Evolutionary conservation across 169 alveolate species (phyloP), one percentile per base, ranked within the genome.

Genomic region (Plasmodium yoelii): DNA sequence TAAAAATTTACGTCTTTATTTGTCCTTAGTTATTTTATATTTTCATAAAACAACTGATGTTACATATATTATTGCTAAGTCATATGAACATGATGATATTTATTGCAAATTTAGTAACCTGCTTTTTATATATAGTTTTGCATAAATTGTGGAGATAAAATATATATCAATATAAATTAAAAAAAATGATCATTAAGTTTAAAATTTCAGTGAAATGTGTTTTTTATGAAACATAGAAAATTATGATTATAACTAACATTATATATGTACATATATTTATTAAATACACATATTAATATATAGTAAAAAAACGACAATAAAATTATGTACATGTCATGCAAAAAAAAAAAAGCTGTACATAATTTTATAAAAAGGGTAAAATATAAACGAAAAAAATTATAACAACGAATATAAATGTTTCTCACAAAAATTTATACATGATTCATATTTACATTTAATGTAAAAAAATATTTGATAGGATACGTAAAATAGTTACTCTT

Each of bases 201-300:
- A 15, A 13, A 51, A 51, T 13, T 51, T 51, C 59, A 51, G n/a
- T 51, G 59, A 51, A 51, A 51, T 13, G 7, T 15, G 4, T 12
- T 15, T 51, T 51, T 51, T 51, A 13, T 51, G 59, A 51, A 51
- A 51, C n/a, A 51, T 51, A 15, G 24, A 51, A 51, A 51, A 51
- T 3, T 6, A 15, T 51, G 5, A 51, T 15, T 8, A 57, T 18
- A 57, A 10, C 12, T 61, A 39, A 19, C 12, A 34, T 47, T 68
- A 10, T 19, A 34, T 26, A 69, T 22, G 65, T 69, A 55, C 65
- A 69, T 55, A 69, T 69, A 69, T 47, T 46, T 46, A 34, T 19
- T 22, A 9, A 61, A 57, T 57, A 57, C 28, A 57, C 28, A 57
- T 57, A 15, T 57, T 1, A n/a, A 19, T 57, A 24, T 57, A 8